Base-by-base conservation (phyloP, 2,329 filamentous ascomycete genomes). In the Penicillium aurantiogriseum region DNA sequence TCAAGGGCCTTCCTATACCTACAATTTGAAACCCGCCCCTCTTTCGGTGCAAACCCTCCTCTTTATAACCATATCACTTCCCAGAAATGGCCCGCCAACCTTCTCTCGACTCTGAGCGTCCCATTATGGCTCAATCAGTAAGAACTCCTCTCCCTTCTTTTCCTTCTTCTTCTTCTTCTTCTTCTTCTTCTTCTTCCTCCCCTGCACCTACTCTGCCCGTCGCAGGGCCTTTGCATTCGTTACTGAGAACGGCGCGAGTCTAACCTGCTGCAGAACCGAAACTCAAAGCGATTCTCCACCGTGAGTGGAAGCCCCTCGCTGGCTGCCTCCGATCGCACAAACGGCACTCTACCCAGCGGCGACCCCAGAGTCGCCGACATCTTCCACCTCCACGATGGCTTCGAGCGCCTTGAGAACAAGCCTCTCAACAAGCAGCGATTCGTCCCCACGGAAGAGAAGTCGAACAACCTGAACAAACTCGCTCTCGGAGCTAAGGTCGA, bases 401-500 rank as follows among this genome's bases (percentile, higher is more conserved):
- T 96, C 63, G 88, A 91, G 69, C 90, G 92, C 70, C 89, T 97
- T 78, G 90, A 95, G 76, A 94, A 96, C 81, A 91, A 91, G 77
- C 89, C 89, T 48, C 86, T 96, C 29, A 80, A 85, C 66, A 85
- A 88, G 68, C 92, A 97, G 79, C 88, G 92, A 66, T 92, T 92
- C 70, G 81, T 86, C 56, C 85, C 92, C 62, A 89, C 82, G 72
- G 85, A 88, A 62, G 87, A 93, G 76, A 95, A 96, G 82, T 85
- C 83, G 21, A 89, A 91, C 69, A 88, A 89, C 72, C 81, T 96
- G 76, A 88, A 86, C 79, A 95, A 95, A 79, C 83, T 96, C 57
- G 92, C 92, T 38, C 84, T 96, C 51, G 90, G 92, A 47, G 92
- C 92, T 59, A 96, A 96, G 79, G 85, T 96, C 40, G 92, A 96